A percentile compares a stretch with the other conserved stretches of the same genome.
Evolutionary conservation across 345 rosid species (phyloP).

Genomic region (Corymbia maculata): DNA sequence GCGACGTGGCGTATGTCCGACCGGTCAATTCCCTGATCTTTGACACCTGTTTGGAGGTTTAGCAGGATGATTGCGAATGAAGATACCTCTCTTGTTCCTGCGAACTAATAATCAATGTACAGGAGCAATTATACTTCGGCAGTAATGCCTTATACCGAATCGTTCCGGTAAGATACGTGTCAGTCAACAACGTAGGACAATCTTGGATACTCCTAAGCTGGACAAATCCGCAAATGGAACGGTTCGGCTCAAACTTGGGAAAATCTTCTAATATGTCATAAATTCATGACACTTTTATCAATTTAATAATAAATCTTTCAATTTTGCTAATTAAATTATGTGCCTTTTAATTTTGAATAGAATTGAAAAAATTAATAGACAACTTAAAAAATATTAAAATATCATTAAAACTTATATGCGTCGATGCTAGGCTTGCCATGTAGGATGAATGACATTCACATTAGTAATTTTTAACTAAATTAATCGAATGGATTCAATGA

Average conservation of each 20-base stretch:
- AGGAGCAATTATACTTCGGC: background rate
- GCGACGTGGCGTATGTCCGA: background rate
- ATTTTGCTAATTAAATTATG: fast-evolving
- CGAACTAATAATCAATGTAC: background rate
- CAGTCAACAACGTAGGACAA: background rate
- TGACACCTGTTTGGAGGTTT: background rate
- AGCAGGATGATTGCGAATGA: background rate
- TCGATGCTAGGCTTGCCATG: fast-evolving
- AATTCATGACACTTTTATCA: fast-evolving
- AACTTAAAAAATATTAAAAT: too few relatives aligned
- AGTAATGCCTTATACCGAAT: background rate
- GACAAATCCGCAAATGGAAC: background rate
- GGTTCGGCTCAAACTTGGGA: background rate
- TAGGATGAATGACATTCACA: fast-evolving
- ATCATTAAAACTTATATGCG: fast-evolving
- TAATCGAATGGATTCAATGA: fast-evolving
- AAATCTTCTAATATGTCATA: too few relatives aligned
- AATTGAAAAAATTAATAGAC: fast-evolving
- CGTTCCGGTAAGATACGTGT: background rate
- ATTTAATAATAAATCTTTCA: fast-evolving
- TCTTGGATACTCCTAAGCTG: background rate
- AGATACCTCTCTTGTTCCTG: background rate
- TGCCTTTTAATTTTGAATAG: too few relatives aligned
- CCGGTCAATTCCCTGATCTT: background rate
- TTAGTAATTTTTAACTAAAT: fast-evolving